Evolutionary conservation across 495 filamentous ascomycete species (phyloP).

Genomic region (Penicillium cinerascens): DNA sequence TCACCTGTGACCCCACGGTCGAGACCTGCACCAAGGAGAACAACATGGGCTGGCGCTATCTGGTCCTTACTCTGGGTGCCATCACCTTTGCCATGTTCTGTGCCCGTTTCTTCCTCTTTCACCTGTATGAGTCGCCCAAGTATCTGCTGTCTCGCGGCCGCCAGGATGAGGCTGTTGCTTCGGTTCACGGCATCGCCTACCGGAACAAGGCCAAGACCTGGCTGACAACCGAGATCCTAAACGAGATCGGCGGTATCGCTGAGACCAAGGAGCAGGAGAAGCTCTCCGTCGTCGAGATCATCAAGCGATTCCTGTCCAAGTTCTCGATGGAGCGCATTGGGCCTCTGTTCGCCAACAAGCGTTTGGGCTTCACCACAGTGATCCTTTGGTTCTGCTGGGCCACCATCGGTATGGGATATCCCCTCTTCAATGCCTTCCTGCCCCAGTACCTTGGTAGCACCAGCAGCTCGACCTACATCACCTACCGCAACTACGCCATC

Average conservation of each 20-base stretch:
- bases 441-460: conserved; percentile 53
- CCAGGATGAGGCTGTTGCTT: conserved; percentile 67
- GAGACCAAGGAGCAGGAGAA: conserved; percentile 31
- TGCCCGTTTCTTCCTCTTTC: conserved; percentile 71
- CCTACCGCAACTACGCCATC: conserved; percentile 61
- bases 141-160: conserved; percentile 68
- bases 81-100: conserved; percentile 68
- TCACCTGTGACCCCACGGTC: conserved; percentile 36
- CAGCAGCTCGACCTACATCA: conserved; percentile 40
- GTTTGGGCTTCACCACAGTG: conserved; percentile 44
- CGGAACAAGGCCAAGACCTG: conserved; percentile 52
- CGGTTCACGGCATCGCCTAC: conserved; percentile 60
- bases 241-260: conserved; percentile 49
- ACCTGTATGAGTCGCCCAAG: conserved; percentile 79
- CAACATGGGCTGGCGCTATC: conserved; percentile 84
- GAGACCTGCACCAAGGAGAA: conserved; percentile 53
- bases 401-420: conserved; percentile 56
- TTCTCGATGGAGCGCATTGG: conserved; percentile 53
- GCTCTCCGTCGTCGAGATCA: conserved; percentile 42
- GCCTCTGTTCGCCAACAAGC: conserved; percentile 52
- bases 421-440: conserved; percentile 58
- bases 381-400: conserved; percentile 57
- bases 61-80: conserved; percentile 66
- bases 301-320: conserved; percentile 51
- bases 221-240: conserved; percentile 51